Evolutionary conservation across 768 basidiomycete genomes (phyloP), one percentile per base, ranked within the genome.

Genomic region (Amanita inopinata): DNA sequence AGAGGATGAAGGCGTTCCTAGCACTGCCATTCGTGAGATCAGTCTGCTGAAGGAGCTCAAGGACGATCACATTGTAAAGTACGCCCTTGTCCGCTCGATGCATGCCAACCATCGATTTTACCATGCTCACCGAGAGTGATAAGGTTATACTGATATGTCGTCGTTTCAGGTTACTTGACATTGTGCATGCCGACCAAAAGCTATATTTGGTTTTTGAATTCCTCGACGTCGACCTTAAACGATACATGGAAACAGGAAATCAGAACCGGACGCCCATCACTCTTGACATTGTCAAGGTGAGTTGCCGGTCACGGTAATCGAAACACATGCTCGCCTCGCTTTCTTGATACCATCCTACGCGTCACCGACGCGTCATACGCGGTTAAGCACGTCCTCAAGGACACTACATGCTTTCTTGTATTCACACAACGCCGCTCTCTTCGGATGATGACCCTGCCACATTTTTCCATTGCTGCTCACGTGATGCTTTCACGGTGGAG

Each of bases 181-280:
- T 98, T 52, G 89, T 98, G 3, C 94, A 98, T 57, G 84, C 85
- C 9, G 96, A 99, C 61, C 83, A 92, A 63, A 96, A 96, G 61
- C 75, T 99, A 23, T 99, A 93, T 65, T 80, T 99, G 46, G 96
- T 99, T 24, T 96, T 92, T 57, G 96, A 99, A 64, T 98, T 92
- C 63, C 73, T 99, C 43, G 93, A 99, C 57, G 82, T 93, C 45
- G 96, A 99, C 64, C 65, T 99, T 49, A 99, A 99, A 62, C 76
- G 86, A 24, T 99, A 93, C 63, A 97, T 98, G 77, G 96, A 98
- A 59, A 78, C 79, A 27, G 80, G 82, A 38, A 92, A 74, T 58
- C 76, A 72, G 56, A 66, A 65, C 38, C 76, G 81, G 45, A 76
- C 74, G 30, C 86, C 88, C 31, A 80, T 97, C 49, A 68, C 78